Percentiles rank a stretch among this genome's conserved stretches.
phyloP scores from a whole-genome alignment of 306 rosid species.

The Corylus avellana region DNA sequence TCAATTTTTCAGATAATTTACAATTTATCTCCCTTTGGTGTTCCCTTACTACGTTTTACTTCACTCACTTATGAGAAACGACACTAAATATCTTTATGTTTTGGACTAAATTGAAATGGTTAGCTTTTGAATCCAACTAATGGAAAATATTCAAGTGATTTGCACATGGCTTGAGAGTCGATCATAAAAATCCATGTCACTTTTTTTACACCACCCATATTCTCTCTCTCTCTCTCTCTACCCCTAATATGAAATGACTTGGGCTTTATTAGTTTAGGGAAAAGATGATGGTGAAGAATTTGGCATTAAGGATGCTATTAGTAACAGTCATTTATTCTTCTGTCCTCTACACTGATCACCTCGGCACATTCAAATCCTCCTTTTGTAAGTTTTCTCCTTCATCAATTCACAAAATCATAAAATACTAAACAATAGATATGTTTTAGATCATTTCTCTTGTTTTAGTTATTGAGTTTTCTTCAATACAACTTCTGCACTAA shows the following conservation, averaged over 20 bases:
- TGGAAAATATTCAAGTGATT: background rate
- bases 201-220: background rate
- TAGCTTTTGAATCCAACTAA: background rate
- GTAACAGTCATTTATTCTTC: background rate
- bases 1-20: background rate
- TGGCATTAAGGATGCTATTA: background rate
- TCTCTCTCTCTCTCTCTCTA: background rate
- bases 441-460: no score
- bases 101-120: background rate
- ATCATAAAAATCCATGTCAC: background rate
- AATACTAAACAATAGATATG: no score
- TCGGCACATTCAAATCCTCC: background rate
- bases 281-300: background rate
- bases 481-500: background rate
- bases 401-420: background rate
- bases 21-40: background rate
- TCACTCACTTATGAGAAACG: no score
- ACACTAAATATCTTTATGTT: background rate
- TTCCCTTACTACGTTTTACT: background rate
- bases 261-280: background rate
- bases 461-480: no score
- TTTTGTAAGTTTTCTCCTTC: background rate
- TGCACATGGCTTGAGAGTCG: background rate
- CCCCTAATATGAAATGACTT: background rate
- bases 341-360: background rate